Conservation (phyloP, 2,329 filamentous ascomycete species). For the Nothophaeocryptopus gaeumannii region DNA sequence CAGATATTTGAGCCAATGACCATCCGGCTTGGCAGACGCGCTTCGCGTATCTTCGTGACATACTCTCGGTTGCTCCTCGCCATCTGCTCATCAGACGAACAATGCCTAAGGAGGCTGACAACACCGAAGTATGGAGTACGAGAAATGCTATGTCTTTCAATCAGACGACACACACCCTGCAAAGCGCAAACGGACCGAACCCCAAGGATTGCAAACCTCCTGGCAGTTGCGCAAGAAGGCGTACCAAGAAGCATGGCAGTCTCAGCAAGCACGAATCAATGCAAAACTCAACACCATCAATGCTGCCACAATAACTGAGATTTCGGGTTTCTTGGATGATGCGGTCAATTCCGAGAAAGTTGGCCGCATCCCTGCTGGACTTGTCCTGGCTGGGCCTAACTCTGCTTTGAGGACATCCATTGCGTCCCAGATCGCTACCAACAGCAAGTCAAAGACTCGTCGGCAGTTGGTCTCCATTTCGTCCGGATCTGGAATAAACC, state of each 20-base stretch:
- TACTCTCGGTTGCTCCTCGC: neutral
- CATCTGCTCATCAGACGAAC: neutral
- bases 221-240: conserved; percentile 54
- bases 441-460: conserved; percentile 36
- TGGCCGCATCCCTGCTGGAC: conserved; percentile 20
- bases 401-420: conserved; percentile 71
- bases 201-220: conserved; percentile 35
- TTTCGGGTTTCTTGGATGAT: conserved; percentile 40
- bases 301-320: conserved; percentile 38
- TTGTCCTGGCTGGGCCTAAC: conserved; percentile 75
- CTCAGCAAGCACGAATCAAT: conserved; percentile 63
- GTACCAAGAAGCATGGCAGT: conserved; percentile 63
- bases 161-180: conserved; percentile 38
- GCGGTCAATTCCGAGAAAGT: conserved; percentile 17
- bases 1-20: too few relatives aligned
- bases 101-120: neutral
- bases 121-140: conserved; percentile 43
- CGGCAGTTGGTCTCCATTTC: conserved; percentile 65
- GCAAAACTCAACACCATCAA: conserved; percentile 43
- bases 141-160: conserved; percentile 48
- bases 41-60: neutral
- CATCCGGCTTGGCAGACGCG: too few relatives aligned
- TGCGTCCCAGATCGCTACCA: conserved; percentile 63
- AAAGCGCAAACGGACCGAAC: conserved; percentile 41
- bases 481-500: conserved; percentile 68